phyloP scores from a whole-genome alignment of 2,329 filamentous ascomycete genomes.

The Dactylellina parvicollis region DNA sequence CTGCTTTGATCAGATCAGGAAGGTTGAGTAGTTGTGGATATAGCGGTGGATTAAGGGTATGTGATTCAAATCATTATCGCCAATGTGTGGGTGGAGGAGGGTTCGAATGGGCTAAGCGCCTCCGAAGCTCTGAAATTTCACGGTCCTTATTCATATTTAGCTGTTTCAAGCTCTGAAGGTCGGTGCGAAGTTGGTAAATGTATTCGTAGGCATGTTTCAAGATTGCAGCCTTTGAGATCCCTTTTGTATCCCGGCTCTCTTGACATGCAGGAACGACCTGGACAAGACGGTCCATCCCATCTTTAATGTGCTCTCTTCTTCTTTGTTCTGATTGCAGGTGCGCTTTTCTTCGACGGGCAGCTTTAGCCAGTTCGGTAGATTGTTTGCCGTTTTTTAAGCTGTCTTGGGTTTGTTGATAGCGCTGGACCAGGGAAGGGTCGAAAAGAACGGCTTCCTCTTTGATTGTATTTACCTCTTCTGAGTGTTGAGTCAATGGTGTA shows the following conservation, averaged over 20 bases:
- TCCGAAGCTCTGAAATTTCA: slow-evolving; percentile 50
- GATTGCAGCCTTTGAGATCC: slow-evolving; percentile 57
- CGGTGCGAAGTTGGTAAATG: slow-evolving; percentile 55
- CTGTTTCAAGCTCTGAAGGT: slow-evolving; percentile 42
- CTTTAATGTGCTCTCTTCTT: slow-evolving; percentile 58
- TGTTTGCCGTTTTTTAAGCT: slow-evolving; percentile 27
- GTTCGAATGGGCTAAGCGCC: slow-evolving; percentile 32
- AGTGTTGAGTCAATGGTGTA: slow-evolving; percentile 48
- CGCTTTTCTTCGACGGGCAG: slow-evolving; percentile 56
- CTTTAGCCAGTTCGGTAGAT: slow-evolving; percentile 41
- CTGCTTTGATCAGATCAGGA: not conserved
- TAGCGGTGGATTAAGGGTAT: not conserved
- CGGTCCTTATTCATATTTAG: slow-evolving; percentile 38
- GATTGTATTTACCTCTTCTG: slow-evolving; percentile 31
- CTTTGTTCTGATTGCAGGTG: slow-evolving; percentile 58
- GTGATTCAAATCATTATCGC: slow-evolving; percentile 6
- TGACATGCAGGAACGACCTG: slow-evolving; percentile 57
- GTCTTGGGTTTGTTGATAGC: slow-evolving; percentile 46
- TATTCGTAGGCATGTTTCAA: slow-evolving; percentile 57
- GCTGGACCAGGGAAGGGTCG: slow-evolving; percentile 34
- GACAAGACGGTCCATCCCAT: slow-evolving; percentile 58
- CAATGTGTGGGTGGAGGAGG: slow-evolving; percentile 29
- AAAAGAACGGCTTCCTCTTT: slow-evolving; percentile 40
- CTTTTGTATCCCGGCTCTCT: slow-evolving; percentile 55
- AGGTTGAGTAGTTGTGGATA: not conserved